A percentile compares a stretch with the other conserved stretches of the same genome.
phyloP scores from a whole-genome alignment of 129 eudicot species.

The Dittrichia graveolens region DNA sequence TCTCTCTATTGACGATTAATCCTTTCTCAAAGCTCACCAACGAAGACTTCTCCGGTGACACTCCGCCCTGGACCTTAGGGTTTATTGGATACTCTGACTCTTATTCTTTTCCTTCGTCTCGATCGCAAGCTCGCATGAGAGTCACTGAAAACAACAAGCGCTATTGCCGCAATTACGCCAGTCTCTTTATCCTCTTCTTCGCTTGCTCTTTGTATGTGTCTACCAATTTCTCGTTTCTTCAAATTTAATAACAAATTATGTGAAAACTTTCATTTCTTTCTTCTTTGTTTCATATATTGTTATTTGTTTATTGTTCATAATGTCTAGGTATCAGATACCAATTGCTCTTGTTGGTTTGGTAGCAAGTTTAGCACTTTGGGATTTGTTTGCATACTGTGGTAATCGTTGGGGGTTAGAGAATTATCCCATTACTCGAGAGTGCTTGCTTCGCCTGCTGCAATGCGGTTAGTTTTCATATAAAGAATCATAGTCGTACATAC shows the following conservation, averaged over 20 bases:
- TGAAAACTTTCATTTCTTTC: background rate
- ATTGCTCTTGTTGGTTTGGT: conserved; percentile 86
- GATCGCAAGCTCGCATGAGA: conserved; percentile 76
- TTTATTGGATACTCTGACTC: conserved; percentile 66
- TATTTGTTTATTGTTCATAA: conserved; percentile 16
- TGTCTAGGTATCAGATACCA: conserved; percentile 87
- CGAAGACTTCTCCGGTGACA: conserved; percentile 63
- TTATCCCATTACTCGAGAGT: conserved; percentile 50
- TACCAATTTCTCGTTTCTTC: background rate
- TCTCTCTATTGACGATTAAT: conserved; percentile 72
- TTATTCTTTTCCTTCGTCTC: conserved; percentile 74
- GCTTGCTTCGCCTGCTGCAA: conserved; percentile 56
- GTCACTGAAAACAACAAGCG: conserved; percentile 86
- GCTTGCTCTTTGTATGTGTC: conserved; percentile 80
- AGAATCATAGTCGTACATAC: background rate
- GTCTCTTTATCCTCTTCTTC: conserved; percentile 67
- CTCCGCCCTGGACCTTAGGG: conserved; percentile 76
- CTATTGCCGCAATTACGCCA: conserved; percentile 76
- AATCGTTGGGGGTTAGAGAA: conserved; percentile 62
- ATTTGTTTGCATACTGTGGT: conserved; percentile 56
- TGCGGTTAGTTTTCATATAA: conserved; percentile 50
- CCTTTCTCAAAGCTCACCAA: conserved; percentile 79
- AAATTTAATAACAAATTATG: background rate
- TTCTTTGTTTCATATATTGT: background rate
- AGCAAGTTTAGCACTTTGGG: conserved; percentile 84